Evolutionary conservation across 768 basidiomycete genomes (phyloP), one percentile per base, ranked within the genome.

Genomic region (Hericium rajendrae): DNA sequence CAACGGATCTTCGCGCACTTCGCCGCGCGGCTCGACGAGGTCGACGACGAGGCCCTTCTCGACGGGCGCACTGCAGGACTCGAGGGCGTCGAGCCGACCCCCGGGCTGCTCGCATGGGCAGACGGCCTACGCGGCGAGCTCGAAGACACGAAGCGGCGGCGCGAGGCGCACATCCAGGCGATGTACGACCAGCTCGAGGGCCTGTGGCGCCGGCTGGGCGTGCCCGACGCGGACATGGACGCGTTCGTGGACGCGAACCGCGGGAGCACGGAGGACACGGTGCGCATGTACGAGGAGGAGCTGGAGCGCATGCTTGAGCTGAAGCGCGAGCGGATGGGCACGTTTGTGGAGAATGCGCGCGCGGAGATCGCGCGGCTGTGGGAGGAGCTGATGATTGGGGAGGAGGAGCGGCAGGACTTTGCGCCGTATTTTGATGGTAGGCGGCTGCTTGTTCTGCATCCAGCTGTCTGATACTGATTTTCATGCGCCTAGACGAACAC

Each of bases 131-230:
- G 76, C 53, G 58, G 72, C 4, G 77, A 83, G 53, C 78, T 97
- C 56, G 83, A 85, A 58, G 84, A 88, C 13, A 75, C 83, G 53
- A 93, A 93, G 70, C 77, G 79, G 39, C 73, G 79, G 32, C 79
- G 94, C 12, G 93, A 95, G 65, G 72, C 80, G 1, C 83, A 86
- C 61, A 97, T 99, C 32, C 95, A 99, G 68, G 79, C 85, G 0
- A 86, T 97, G 77, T 99, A 94, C 66, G 93, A 98, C 69, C 84
- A 92, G 61, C 78, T 99, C 1, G 94, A 95, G 68, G 84, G 84
- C 0, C 78, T 98, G 3, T 99, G 95, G 95, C 79, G 78, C 58
- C 74, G 94, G 56, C 77, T 98, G 58, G 94, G 91, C 13, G 84
- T 95, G 4, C 69, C 78, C 0, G 89, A 94, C 51, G 72, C 70